Percentiles rank a stretch among this genome's conserved stretches.
phyloP scores from a whole-genome alignment of 2,329 filamentous ascomycete species.

The Colletotrichum sp. region DNA sequence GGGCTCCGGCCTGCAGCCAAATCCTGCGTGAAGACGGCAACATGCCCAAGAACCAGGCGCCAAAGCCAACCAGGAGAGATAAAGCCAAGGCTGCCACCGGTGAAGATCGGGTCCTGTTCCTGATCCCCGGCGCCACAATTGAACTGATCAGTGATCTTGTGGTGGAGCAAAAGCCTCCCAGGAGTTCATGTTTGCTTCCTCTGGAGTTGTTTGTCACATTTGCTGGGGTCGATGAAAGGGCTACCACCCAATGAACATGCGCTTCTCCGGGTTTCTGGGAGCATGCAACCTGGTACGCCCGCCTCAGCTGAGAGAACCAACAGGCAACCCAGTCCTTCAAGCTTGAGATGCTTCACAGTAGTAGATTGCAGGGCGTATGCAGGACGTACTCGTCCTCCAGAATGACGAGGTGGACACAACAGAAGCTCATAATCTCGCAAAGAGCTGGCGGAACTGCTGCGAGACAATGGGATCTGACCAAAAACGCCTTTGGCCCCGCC shows the following conservation, averaged over 20 bases:
- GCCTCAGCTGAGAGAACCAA: not conserved
- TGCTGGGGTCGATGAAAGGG: not conserved
- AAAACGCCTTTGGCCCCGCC: not conserved
- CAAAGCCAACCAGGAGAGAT: not conserved
- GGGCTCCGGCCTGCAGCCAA: not conserved
- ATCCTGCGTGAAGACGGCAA: not conserved
- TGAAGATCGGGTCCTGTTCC: not conserved
- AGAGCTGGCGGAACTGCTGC: not conserved
- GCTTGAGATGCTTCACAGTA: not conserved
- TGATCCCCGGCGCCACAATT: not conserved
- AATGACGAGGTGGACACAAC: not conserved
- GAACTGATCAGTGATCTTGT: not conserved
- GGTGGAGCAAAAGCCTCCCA: not conserved
- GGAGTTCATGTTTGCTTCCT: slow-evolving; percentile 8
- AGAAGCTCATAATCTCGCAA: not conserved
- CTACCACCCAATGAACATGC: not conserved
- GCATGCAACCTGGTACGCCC: not conserved
- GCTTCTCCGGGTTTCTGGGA: not conserved
- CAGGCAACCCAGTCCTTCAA: not conserved
- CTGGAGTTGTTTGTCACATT: not conserved
- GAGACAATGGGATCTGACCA: not conserved
- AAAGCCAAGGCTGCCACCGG: not conserved
- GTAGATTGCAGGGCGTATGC: not conserved
- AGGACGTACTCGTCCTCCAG: not conserved
- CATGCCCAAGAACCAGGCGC: not conserved